Evolutionary conservation across 768 basidiomycete genomes (phyloP).

Genomic region (Saitozyma podzolica): DNA sequence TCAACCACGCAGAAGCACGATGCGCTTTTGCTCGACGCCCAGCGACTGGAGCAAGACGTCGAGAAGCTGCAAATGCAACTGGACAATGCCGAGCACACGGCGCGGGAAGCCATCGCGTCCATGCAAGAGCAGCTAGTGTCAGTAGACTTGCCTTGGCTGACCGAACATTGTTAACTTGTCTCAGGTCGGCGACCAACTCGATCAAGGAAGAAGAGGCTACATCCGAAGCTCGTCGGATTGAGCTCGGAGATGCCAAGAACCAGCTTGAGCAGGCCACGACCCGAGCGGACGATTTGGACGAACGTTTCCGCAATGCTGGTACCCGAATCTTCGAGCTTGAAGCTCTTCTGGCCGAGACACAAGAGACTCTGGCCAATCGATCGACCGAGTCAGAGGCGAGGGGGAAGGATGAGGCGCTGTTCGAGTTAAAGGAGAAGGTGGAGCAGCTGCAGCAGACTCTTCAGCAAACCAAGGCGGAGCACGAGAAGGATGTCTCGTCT

Average conservation of each 20-base stretch:
- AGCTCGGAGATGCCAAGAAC: slow-evolving; percentile 20
- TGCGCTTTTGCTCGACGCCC: no score
- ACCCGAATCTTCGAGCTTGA: slow-evolving; percentile 16
- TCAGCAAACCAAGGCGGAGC: not conserved
- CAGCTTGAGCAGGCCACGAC: slow-evolving; percentile 4
- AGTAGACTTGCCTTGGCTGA: not conserved
- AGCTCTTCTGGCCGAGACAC: slow-evolving; percentile 20
- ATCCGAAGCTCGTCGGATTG: slow-evolving; percentile 7
- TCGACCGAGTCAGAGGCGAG: slow-evolving; percentile 43
- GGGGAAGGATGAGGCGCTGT: slow-evolving; percentile 35
- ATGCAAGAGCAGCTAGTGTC: not conserved
- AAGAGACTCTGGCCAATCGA: slow-evolving; percentile 36
- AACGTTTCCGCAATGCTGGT: slow-evolving; percentile 21
- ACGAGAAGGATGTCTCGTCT: no score
- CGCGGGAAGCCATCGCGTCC: not conserved
- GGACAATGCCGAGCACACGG: not conserved
- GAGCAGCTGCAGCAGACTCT: slow-evolving; percentile 5
- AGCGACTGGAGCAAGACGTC: not conserved
- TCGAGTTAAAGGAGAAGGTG: slow-evolving; percentile 26
- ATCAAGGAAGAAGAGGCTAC: slow-evolving; percentile 5
- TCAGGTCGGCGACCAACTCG: not conserved
- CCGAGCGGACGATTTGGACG: slow-evolving; percentile 23
- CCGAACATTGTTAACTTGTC: not conserved
- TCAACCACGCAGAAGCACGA: no score
- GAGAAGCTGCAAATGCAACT: not conserved